Evolutionary conservation across 768 basidiomycete species (phyloP).

Genomic region (Pisolithus tinctorius): DNA sequence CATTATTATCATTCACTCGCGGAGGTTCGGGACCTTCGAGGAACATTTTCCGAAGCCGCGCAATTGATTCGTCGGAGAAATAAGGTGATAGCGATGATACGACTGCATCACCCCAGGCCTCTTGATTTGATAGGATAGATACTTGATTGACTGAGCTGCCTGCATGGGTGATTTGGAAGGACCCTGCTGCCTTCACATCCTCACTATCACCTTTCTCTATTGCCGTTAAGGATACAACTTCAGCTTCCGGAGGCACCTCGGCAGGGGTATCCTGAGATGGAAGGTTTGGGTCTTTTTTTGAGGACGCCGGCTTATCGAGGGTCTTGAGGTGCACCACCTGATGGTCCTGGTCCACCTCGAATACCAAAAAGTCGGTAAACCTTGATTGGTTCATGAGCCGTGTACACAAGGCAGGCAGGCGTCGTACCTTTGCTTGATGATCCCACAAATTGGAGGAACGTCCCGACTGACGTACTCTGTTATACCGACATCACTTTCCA

Average conservation of each 20-base stretch:
- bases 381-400: constrained; percentile 33
- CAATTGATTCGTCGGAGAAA: constrained; percentile 55
- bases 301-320: constrained; percentile 59
- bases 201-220: constrained; percentile 7
- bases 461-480: constrained; percentile 74
- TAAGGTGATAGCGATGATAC: constrained; percentile 50
- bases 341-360: constrained; percentile 78
- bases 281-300: constrained; percentile 33
- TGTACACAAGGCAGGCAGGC: background rate
- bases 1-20: constrained; percentile 55
- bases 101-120: constrained; percentile 64
- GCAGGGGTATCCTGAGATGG: constrained; percentile 17
- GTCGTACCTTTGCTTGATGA: constrained; percentile 91
- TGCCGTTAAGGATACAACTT: constrained; percentile 6
- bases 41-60: constrained; percentile 62
- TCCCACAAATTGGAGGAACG: constrained; percentile 73
- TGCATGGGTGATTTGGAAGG: constrained; percentile 3
- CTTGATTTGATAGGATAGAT: constrained; percentile 18
- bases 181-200: background rate
- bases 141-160: background rate
- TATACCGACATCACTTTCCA: constrained; percentile 84
- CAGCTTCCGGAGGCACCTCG: constrained; percentile 11
- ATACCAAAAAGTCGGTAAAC: constrained; percentile 96
- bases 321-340: constrained; percentile 78
- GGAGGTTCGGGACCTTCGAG: constrained; percentile 80